These are phyloP conservation scores for Lunasporangiospora selenospora DNA, from an alignment of 192 early-diverging fungal species.

Conservation along the genomic window DNA sequence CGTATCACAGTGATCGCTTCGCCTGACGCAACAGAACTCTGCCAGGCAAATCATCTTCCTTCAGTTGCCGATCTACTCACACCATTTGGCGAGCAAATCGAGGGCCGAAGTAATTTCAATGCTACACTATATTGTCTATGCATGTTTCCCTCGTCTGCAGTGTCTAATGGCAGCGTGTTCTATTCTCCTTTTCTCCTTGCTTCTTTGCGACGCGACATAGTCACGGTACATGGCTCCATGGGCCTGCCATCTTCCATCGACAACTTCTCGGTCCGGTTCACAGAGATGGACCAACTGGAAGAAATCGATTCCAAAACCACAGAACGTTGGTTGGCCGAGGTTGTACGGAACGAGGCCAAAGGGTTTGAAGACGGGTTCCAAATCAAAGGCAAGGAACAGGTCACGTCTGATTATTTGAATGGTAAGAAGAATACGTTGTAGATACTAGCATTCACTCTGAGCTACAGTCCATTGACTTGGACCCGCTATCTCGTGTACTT, in stretches of 20 bases:
- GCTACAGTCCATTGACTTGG: no score
- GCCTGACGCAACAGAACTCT: conserved; percentile 66
- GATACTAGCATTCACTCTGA: background rate
- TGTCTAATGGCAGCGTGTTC: background rate
- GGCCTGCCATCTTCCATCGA: conserved; percentile 65
- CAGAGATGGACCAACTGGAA: conserved; percentile 59
- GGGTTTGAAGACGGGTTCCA: conserved; percentile 37
- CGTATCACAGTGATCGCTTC: conserved; percentile 71
- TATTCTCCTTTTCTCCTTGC: conserved; percentile 6
- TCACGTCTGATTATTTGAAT: conserved; percentile 55
- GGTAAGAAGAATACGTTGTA: conserved; percentile 9
- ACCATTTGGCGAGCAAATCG: conserved; percentile 75
- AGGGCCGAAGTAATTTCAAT: conserved; percentile 60
- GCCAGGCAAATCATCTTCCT: conserved; percentile 62
- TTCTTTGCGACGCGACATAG: conserved; percentile 23
- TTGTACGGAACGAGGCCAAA: conserved; percentile 39
- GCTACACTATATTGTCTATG: background rate
- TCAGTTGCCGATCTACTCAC: conserved; percentile 66
- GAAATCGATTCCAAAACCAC: conserved; percentile 56
- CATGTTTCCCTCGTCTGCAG: conserved; percentile 1
- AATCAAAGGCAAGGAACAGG: conserved; percentile 45
- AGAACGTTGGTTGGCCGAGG: conserved; percentile 55
- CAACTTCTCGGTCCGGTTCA: conserved; percentile 71
- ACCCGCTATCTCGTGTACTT: background rate
- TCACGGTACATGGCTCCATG: conserved; percentile 65